A percentile compares a stretch with the other conserved stretches of the same genome.
phyloP scores from a whole-genome alignment of 1,284 basidiomycete species.

The Pseudozyma flocculosa region DNA sequence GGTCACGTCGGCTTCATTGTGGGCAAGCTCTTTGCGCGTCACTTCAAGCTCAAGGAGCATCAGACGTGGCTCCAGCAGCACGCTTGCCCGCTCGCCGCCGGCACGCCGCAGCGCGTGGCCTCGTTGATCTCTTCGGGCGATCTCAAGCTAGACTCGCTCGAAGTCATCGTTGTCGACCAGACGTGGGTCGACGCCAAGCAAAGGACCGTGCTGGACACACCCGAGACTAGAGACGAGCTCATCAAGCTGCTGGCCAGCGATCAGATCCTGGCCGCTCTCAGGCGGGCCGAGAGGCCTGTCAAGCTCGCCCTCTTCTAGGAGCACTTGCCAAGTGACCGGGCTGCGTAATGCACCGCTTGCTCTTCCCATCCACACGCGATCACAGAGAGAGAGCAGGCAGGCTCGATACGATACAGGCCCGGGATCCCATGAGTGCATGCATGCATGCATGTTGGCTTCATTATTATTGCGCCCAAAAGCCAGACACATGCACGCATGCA shows the following conservation, averaged over 20 bases:
- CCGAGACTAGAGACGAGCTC: slow-evolving; percentile 48
- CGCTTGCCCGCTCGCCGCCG: slow-evolving; percentile 42
- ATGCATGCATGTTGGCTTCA: too few species aligned
- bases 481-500: too few species aligned
- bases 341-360: too few species aligned
- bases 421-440: too few species aligned
- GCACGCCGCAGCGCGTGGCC: slow-evolving; percentile 48
- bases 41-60: slow-evolving; percentile 53
- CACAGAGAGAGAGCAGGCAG: too few species aligned
- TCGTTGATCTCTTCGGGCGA: slow-evolving; percentile 33
- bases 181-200: slow-evolving; percentile 51
- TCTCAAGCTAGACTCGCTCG: slow-evolving; percentile 34
- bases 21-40: slow-evolving; percentile 54
- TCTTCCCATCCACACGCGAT: too few species aligned
- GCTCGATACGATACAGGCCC: too few species aligned
- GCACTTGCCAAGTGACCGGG: too few species aligned
- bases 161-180: slow-evolving; percentile 42
- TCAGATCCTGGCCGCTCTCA: slow-evolving; percentile 13
- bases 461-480: too few species aligned
- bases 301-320: slow-evolving; percentile 29
- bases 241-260: slow-evolving; percentile 35
- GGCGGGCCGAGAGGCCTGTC: slow-evolving; percentile 8
- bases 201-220: slow-evolving; percentile 46
- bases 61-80: slow-evolving; percentile 41
- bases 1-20: slow-evolving; percentile 26